Conservation (phyloP, 495 filamentous ascomycete genomes). For the Xylaria palmicola region DNA sequence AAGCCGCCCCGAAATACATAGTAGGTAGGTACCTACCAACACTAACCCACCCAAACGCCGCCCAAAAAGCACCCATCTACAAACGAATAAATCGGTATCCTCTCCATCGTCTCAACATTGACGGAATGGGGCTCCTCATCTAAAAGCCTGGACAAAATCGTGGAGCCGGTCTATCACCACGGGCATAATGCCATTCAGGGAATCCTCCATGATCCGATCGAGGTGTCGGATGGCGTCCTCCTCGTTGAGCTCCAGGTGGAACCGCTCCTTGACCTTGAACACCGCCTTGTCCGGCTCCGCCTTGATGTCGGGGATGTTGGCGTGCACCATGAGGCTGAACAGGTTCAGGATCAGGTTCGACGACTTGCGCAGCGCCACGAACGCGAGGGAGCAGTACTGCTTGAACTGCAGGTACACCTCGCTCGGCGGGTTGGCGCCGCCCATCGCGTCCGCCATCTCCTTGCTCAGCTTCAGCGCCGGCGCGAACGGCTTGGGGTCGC, state of each 20-base stretch:
- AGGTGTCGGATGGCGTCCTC: slow-evolving; percentile 89
- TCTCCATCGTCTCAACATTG: background rate
- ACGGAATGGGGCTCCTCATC: slow-evolving; percentile 43
- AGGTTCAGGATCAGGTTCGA: slow-evolving; percentile 92
- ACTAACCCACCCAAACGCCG: slow-evolving; percentile 14
- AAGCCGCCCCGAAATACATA: background rate
- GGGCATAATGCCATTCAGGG: slow-evolving; percentile 80
- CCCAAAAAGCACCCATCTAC: slow-evolving; percentile 1
- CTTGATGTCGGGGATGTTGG: slow-evolving; percentile 92
- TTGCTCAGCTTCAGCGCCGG: slow-evolving; percentile 95
- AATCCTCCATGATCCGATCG: slow-evolving; percentile 84
- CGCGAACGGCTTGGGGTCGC: slow-evolving; percentile 96
- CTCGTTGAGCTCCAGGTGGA: slow-evolving; percentile 88
- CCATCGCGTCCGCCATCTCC: slow-evolving; percentile 99
- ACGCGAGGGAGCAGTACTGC: slow-evolving; percentile 94
- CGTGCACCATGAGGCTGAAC: slow-evolving; percentile 95
- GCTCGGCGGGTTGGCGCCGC: slow-evolving; percentile 62
- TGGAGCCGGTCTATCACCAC: slow-evolving; percentile 95
- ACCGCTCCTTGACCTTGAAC: slow-evolving; percentile 89
- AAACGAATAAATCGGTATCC: background rate
- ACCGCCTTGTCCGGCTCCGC: slow-evolving; percentile 91
- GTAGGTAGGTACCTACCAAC: too few species aligned
- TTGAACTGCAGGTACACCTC: slow-evolving; percentile 84
- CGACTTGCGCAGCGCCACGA: slow-evolving; percentile 84
- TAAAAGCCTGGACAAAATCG: slow-evolving; percentile 88